Evolutionary conservation across 345 rosid genomes (phyloP).

Genomic region (Moricandia moricandioides): DNA sequence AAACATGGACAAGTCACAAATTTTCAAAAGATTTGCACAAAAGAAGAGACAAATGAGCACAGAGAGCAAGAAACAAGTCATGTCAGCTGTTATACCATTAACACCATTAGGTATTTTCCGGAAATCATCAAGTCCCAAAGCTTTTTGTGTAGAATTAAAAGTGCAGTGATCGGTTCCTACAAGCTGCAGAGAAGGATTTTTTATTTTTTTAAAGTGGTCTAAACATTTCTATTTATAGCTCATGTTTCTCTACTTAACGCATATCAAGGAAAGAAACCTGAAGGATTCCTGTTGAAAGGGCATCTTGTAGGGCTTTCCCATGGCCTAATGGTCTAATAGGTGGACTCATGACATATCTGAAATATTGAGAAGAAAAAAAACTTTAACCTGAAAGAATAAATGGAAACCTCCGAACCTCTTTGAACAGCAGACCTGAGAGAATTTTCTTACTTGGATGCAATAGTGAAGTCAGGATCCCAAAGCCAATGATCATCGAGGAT

Average conservation of each 20-base stretch:
- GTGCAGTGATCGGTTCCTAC: conserved; percentile 97
- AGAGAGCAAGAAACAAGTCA: conserved; percentile 23
- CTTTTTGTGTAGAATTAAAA: conserved; percentile 83
- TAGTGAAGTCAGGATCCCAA: conserved; percentile 82
- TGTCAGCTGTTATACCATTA: conserved; percentile 58
- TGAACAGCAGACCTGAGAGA: background rate
- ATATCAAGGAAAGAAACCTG: conserved; percentile 52
- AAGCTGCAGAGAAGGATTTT: conserved; percentile 50
- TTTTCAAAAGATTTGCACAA: background rate
- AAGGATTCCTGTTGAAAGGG: conserved; percentile 85
- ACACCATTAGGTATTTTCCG: conserved; percentile 93
- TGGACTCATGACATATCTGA: conserved; percentile 98
- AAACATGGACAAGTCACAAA: conserved; percentile 6
- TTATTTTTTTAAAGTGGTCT: background rate
- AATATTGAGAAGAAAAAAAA: conserved; percentile 17
- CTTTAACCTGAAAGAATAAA: background rate
- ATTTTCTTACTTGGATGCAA: conserved; percentile 73
- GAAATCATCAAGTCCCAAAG: conserved; percentile 82
- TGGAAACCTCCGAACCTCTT: conserved; percentile 1
- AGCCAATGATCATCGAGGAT: conserved; percentile 82
- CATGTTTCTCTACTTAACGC: background rate
- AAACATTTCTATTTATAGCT: background rate
- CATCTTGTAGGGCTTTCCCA: conserved; percentile 82
- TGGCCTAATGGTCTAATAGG: conserved; percentile 90
- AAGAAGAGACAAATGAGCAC: background rate